Conservation (phyloP, 202 grass and related monocot genomes). For the Eragrostis tef region DNA sequence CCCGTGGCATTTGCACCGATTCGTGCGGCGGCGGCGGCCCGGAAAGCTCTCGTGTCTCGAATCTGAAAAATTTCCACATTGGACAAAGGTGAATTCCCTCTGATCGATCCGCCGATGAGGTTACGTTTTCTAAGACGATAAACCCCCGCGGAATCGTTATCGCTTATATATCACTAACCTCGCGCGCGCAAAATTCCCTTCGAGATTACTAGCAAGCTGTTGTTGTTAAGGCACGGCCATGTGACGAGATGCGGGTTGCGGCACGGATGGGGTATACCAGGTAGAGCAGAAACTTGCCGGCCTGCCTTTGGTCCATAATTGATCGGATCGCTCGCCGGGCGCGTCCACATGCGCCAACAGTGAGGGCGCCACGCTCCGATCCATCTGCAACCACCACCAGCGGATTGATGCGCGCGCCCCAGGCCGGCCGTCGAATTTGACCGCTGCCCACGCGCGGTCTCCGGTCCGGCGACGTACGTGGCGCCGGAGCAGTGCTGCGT, state of each 20-base stretch:
- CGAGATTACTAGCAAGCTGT: no score
- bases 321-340: background rate
- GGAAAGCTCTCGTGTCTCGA: no score
- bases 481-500: background rate
- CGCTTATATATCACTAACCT: background rate
- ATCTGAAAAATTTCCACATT: background rate
- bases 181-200: background rate
- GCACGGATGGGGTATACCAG: background rate
- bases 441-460: background rate
- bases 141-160: background rate
- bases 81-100: slow-evolving; percentile 15
- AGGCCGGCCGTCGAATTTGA: background rate
- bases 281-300: no score
- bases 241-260: background rate
- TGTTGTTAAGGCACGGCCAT: background rate
- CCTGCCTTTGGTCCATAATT: background rate
- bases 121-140: background rate
- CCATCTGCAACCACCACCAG: no score
- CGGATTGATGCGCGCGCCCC: no score
- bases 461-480: background rate
- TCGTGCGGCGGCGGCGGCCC: no score
- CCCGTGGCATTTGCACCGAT: background rate
- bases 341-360: background rate
- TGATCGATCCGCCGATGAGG: background rate
- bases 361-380: background rate